A percentile compares a stretch with the other conserved stretches of the same genome.
These are phyloP conservation scores for Arachnomyces sp. DNA, from an alignment of 2,329 filamentous ascomycete species.

Conservation along the genomic window DNA sequence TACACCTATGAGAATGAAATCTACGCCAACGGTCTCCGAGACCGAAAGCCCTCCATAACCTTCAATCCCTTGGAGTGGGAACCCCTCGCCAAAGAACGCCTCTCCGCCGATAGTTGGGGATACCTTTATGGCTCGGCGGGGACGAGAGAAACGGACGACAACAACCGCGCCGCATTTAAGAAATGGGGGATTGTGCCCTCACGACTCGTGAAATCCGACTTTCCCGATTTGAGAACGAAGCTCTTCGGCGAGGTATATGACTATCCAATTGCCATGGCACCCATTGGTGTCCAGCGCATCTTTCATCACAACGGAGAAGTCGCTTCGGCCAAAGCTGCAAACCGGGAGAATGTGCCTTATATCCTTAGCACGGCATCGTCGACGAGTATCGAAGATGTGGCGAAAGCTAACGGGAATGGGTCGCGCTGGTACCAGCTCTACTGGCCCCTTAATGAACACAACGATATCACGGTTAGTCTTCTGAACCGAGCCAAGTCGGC, in stretches of 20 bases:
- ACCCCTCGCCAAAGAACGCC: too few species aligned
- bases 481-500: conserved; percentile 51
- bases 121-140: too few species aligned
- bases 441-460: conserved; percentile 53
- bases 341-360: conserved; percentile 54
- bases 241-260: conserved; percentile 45
- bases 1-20: too few species aligned
- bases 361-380: conserved; percentile 59
- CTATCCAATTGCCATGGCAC: conserved; percentile 55
- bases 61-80: too few species aligned
- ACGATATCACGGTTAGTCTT: conserved; percentile 58
- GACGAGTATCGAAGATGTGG: conserved; percentile 59
- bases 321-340: conserved; percentile 54
- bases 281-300: conserved; percentile 61
- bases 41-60: too few species aligned
- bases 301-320: conserved; percentile 58
- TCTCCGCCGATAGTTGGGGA: too few species aligned
- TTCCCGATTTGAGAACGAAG: conserved; percentile 41
- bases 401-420: conserved; percentile 46
- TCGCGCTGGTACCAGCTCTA: conserved; percentile 67
- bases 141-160: too few species aligned
- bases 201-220: conserved; percentile 22
- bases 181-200: conserved; percentile 22
- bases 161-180: conserved; percentile 24
- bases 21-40: too few species aligned